Evolutionary conservation across 2,329 filamentous ascomycete genomes (phyloP), one percentile per base, ranked within the genome.

Genomic region (Tolypocladium amazonense): DNA sequence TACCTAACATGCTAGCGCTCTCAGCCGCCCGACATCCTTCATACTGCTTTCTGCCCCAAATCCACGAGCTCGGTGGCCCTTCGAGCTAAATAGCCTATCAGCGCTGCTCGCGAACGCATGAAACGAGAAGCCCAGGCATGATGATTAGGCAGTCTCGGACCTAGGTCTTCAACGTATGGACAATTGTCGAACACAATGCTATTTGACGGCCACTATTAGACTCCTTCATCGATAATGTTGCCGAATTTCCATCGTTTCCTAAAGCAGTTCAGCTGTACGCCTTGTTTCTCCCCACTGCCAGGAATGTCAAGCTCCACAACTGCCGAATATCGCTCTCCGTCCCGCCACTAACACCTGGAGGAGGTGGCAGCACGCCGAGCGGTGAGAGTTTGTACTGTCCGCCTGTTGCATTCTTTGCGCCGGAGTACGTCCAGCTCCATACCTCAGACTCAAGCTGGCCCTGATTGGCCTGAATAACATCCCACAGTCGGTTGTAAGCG

Each of bases 401-500:
- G 8, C 37, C 47, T 20, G 27, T 58, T n/a, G 15, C 53, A 8
- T 58, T 60, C 11, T 37, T 55, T 18, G 47, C 57, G 15, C 18
- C 56, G 1, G 23, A 70, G 62, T 82, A 86, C 9, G 75, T 73
- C 84, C 83, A 88, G 57, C 79, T 84, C 85, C 85, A 87, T 0
- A 87, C 82, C 65, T 88, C 84, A 1, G 74, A 75, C 60, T 79
- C 80, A 18, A 88, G 68, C 58, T 81, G 75, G 2, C 64, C 56
- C 0, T 35, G 56, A 61, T 87, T 88, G 0, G 72, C 73, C 37
- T 86, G 82, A 38, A 88, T 85, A 0, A 79, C 72, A 64, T 86
- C 79, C 84, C 84, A 88, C 0, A 87, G 74, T 4, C 74, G 70
- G 62, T 84, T 84, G 63, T 88, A 87, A 0, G 85, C 84, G 0